Base-by-base conservation (phyloP, 2,329 filamentous ascomycete species). In the Penicillium hesseltinei region DNA sequence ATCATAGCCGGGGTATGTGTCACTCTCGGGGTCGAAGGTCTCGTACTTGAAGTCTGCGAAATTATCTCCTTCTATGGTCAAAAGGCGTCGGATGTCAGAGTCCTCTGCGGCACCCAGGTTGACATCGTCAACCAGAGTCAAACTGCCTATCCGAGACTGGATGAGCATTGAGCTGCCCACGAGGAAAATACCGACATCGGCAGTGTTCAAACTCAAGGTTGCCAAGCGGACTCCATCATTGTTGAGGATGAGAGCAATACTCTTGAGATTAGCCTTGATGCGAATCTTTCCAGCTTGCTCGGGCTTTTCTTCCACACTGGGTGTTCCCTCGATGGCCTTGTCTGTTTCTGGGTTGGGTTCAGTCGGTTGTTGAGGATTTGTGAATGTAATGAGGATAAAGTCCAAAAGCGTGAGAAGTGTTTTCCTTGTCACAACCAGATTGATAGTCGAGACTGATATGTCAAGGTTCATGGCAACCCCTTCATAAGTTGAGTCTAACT, bases 31-130 rank as follows among this genome's bases (percentile, higher is more conserved):
- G 71, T 97, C 92, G 66, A 95, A 99, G 0, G 94, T 99, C 75
- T 99, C 91, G 68, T 99, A 99, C 54, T 91, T 89, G 79, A 99
- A 97, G 72, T 99, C 94, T 1, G 93, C 93, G 19, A 99, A 83
- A 59, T 97, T 92, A 55, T 97, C 88, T 11, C 95, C 95, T 73
- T 99, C 90, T 31, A 99, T 99, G 0, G 92, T 93, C 40, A 99
- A 87, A 23, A 99, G 82, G 63, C 93, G 88, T 39, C 94, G 88
- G 25, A 97, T 81, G 43, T 88, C 85, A 0, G 93, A 97, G 29
- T 88, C 82, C 64, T 88, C 87, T 0, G 91, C 85, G 0, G 95
- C 92, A 25, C 93, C 94, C 61, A 92, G 85, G 66, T 97, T 96
- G 58, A 99, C 87, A 73, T 99, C 94, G 71, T 99, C 94, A 2